Evolutionary conservation across 208 protist species (phyloP).

Genomic region (Leishmania major): DNA sequence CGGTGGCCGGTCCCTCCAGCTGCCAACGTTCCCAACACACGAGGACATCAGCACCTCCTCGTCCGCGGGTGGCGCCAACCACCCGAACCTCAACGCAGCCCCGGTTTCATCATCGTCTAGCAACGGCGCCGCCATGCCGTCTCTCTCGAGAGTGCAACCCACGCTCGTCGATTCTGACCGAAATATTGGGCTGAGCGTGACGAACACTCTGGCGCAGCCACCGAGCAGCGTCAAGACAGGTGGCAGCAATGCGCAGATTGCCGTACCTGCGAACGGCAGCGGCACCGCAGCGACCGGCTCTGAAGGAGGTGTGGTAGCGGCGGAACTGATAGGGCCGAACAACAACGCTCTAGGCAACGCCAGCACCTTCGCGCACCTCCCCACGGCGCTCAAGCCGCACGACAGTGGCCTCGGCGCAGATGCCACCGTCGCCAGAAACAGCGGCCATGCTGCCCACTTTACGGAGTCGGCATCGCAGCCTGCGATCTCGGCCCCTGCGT

Average conservation of each 20-base stretch:
- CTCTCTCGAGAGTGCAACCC: background rate
- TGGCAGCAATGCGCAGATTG: background rate
- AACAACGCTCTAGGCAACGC: constrained; percentile 2
- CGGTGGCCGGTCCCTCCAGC: background rate
- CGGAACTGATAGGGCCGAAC: background rate
- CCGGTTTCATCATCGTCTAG: background rate
- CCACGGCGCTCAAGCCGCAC: background rate
- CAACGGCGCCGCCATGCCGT: background rate
- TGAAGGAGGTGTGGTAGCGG: background rate
- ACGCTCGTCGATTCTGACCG: background rate
- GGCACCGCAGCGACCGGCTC: background rate
- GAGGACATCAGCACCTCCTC: background rate
- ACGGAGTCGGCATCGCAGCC: background rate
- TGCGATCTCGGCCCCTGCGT: background rate
- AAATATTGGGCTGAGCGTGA: background rate
- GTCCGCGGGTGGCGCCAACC: background rate
- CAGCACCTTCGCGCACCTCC: background rate
- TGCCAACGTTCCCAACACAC: background rate
- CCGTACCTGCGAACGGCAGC: background rate
- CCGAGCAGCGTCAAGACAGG: background rate
- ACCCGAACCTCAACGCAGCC: background rate
- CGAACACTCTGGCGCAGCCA: background rate
- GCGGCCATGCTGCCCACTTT: background rate
- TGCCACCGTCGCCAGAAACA: background rate
- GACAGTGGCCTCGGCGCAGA: background rate